A percentile compares a stretch with the other conserved stretches of the same genome.
phyloP scores from a whole-genome alignment of 768 basidiomycete species.

The Naganishia randhawae region DNA sequence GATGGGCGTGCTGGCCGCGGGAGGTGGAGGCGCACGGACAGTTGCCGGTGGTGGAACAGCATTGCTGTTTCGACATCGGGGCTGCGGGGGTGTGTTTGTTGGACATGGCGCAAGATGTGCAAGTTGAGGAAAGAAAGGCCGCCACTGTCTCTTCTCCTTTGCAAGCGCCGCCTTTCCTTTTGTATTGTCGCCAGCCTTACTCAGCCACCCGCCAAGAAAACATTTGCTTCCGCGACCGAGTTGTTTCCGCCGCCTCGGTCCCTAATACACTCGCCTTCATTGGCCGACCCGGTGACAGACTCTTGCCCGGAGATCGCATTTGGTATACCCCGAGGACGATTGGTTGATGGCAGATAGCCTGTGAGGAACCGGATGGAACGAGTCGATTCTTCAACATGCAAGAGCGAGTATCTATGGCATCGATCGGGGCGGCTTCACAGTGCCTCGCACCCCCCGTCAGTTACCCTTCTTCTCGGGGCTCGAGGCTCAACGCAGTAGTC shows the following conservation, averaged over 20 bases:
- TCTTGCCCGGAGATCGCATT: background rate
- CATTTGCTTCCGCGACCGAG: background rate
- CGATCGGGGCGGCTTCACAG: too few relatives aligned
- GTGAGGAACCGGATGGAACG: too few relatives aligned
- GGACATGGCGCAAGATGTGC: background rate
- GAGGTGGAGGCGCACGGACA: constrained; percentile 12
- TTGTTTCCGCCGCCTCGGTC: background rate
- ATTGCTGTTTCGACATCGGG: constrained; percentile 12
- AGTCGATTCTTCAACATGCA: too few relatives aligned
- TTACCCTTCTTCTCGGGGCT: too few relatives aligned
- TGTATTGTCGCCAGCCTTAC: background rate
- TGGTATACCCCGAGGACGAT: background rate
- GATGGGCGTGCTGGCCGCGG: background rate
- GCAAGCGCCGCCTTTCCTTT: background rate
- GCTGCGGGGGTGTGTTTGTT: background rate
- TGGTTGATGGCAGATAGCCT: background rate
- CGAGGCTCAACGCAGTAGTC: too few relatives aligned
- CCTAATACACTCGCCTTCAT: background rate
- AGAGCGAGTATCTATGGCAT: too few relatives aligned
- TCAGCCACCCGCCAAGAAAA: background rate
- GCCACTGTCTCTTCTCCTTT: background rate
- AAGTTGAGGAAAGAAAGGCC: background rate
- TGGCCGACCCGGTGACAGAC: background rate
- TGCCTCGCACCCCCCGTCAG: too few relatives aligned
- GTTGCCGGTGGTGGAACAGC: constrained; percentile 10